phyloP scores from a whole-genome alignment of 139 green algal genomes.

The Yamagishiella unicocca region DNA sequence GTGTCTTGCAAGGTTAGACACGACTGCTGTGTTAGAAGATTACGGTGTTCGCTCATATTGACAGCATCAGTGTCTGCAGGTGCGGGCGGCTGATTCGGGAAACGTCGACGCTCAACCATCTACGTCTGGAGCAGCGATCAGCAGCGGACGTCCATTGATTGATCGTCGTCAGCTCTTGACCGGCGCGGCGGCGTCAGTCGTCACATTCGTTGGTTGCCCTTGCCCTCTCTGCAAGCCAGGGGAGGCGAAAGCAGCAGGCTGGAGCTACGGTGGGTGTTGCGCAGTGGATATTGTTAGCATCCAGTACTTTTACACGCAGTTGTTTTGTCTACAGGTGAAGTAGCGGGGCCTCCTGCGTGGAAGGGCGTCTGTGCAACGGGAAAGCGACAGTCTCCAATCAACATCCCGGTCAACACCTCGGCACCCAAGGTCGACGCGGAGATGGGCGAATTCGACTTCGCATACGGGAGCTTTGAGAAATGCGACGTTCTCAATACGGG shows the following conservation, averaged over 20 bases:
- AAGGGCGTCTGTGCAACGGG: constrained; percentile 56
- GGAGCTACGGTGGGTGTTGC: constrained; percentile 44
- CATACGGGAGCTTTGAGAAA: constrained; percentile 57
- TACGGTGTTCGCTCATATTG: too few species aligned
- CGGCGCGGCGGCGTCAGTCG: constrained; percentile 16
- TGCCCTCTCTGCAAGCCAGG: constrained; percentile 42
- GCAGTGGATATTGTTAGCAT: not conserved
- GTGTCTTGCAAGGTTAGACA: not conserved
- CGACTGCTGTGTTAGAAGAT: too few species aligned
- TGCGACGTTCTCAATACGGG: constrained; percentile 76
- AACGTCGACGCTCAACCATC: not conserved
- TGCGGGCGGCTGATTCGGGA: not conserved
- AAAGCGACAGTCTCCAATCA: constrained; percentile 65
- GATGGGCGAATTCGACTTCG: constrained; percentile 60
- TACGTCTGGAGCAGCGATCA: not conserved
- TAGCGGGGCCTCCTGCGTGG: constrained; percentile 51
- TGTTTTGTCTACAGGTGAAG: constrained; percentile 23
- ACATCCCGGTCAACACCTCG: constrained; percentile 53
- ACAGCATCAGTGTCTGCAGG: not conserved
- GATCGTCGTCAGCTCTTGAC: constrained; percentile 28
- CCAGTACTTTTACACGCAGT: not conserved
- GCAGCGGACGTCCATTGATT: constrained; percentile 20
- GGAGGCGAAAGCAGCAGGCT: constrained; percentile 27
- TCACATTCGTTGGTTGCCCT: constrained; percentile 34
- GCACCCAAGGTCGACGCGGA: constrained; percentile 42